Evolutionary conservation across 2,329 filamentous ascomycete species (phyloP).

Genomic region (Huntiella omanensis): DNA sequence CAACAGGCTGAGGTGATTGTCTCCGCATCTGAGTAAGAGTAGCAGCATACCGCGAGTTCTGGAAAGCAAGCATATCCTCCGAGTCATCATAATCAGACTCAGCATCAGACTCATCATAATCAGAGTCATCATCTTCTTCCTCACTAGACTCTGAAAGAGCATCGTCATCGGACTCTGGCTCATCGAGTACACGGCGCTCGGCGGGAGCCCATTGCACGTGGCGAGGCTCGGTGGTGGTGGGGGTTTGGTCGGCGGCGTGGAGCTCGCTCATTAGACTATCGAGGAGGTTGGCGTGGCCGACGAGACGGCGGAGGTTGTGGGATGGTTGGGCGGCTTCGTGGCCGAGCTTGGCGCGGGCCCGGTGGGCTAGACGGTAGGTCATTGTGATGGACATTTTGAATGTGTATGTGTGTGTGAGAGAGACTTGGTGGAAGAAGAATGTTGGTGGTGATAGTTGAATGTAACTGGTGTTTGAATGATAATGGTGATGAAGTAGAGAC

Average conservation of each 20-base stretch:
- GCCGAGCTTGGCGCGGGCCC: slow-evolving; percentile 89
- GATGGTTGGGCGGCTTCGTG: slow-evolving; percentile 76
- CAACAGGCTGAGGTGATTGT: not conserved
- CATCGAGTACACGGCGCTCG: slow-evolving; percentile 18
- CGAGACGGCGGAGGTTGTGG: slow-evolving; percentile 85
- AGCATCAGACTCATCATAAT: slow-evolving; percentile 20
- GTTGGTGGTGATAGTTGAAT: slow-evolving; percentile 12
- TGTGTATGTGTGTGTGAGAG: slow-evolving; percentile 16
- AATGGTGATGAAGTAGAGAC: not conserved
- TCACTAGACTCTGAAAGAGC: not conserved
- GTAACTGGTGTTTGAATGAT: not conserved
- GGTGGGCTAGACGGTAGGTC: slow-evolving; percentile 96
- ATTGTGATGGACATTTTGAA: slow-evolving; percentile 75
- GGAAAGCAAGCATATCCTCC: slow-evolving; percentile 30
- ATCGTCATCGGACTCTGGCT: slow-evolving; percentile 5
- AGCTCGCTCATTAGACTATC: slow-evolving; percentile 86
- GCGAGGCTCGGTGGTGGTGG: slow-evolving; percentile 90
- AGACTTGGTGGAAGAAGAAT: slow-evolving; percentile 14
- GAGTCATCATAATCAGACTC: slow-evolving; percentile 28
- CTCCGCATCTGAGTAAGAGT: not conserved
- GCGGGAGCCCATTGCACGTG: slow-evolving; percentile 80
- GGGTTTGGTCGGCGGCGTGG: slow-evolving; percentile 82
- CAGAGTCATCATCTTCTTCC: slow-evolving; percentile 14
- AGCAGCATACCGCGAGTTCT: not conserved
- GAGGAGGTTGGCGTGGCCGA: slow-evolving; percentile 95